These are phyloP conservation scores for Paragyromitra xinjiangensis DNA, from an alignment of 495 filamentous ascomycete genomes.

Conservation along the genomic window DNA sequence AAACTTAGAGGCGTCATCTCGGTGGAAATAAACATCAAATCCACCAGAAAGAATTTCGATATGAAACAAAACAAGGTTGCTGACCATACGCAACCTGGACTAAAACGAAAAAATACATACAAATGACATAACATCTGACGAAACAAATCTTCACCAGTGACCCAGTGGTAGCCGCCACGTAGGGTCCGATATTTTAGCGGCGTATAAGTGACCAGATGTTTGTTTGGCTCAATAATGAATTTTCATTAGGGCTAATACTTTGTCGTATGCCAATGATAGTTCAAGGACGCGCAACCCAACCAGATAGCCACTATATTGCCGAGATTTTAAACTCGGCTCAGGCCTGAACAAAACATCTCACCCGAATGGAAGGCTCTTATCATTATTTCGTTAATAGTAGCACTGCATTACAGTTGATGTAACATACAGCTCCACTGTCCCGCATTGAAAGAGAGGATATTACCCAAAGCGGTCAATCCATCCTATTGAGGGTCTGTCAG, in stretches of 20 bases:
- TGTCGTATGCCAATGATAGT: conserved; percentile 34
- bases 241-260: conserved; percentile 14
- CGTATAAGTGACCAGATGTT: conserved; percentile 8
- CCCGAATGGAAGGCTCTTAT: background rate
- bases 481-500: background rate
- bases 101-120: background rate
- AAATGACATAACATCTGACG: conserved; percentile 25
- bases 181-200: background rate
- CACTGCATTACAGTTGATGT: conserved; percentile 20
- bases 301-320: background rate
- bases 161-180: conserved; percentile 35
- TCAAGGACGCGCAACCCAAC: background rate
- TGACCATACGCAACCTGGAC: background rate
- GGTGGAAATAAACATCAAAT: background rate
- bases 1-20: background rate
- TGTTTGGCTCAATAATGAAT: conserved; percentile 8
- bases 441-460: background rate
- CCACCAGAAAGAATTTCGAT: background rate
- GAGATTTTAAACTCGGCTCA: too few species aligned
- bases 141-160: conserved; percentile 12
- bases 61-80: conserved; percentile 5
- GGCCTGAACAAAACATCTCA: conserved; percentile 16
- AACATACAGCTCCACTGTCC: background rate
- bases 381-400: conserved; percentile 5
- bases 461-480: background rate